Evolutionary conservation across 2,329 filamentous ascomycete genomes (phyloP).

Genomic region (Madurella mycetomatis): DNA sequence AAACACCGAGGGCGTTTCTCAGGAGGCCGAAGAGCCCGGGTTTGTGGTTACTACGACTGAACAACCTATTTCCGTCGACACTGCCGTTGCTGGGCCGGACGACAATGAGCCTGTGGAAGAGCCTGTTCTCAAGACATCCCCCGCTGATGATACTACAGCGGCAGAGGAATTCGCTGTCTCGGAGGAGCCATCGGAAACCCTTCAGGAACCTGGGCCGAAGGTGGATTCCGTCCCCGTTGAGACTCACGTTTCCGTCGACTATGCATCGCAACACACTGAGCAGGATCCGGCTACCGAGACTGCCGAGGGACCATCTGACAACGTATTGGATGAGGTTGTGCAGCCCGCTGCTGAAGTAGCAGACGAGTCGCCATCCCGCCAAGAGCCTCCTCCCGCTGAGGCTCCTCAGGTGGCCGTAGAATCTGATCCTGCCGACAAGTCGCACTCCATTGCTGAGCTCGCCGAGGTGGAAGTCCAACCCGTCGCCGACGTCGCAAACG

Average conservation of each 20-base stretch:
- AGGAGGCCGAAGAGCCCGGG: not conserved
- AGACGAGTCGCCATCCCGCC: not conserved
- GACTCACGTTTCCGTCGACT: not conserved
- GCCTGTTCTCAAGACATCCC: not conserved
- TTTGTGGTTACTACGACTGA: not conserved
- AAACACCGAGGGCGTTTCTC: not conserved
- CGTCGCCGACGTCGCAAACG: not conserved
- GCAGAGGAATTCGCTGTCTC: not conserved
- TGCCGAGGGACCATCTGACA: not conserved
- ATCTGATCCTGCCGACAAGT: not conserved
- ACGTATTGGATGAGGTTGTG: not conserved
- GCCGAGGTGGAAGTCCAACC: constrained; percentile 6
- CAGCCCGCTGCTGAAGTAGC: not conserved
- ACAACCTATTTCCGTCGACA: not conserved
- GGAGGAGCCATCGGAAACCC: not conserved
- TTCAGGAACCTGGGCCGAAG: not conserved
- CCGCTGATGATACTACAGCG: not conserved
- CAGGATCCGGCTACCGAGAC: not conserved
- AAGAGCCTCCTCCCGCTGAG: not conserved
- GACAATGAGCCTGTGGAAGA: not conserved
- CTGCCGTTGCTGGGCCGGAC: not conserved
- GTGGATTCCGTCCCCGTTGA: not conserved
- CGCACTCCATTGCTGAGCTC: not conserved
- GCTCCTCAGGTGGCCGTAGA: not conserved
- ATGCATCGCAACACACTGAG: not conserved